Base-by-base conservation (phyloP, 768 basidiomycete species). In the Coprinellus aureogranulatus region DNA sequence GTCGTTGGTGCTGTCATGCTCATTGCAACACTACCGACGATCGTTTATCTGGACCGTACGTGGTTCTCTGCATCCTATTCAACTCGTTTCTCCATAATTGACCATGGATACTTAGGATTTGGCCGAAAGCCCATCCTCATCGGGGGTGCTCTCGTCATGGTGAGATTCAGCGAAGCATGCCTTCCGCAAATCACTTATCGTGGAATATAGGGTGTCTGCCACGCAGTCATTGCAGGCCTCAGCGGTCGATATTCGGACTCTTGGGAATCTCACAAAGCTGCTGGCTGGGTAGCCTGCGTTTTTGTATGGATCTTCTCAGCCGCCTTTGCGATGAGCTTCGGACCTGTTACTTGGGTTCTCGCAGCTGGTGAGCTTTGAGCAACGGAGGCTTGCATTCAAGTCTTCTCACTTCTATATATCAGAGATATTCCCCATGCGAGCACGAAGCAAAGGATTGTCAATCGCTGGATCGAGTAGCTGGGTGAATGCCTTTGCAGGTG, bases 171-270 rank as follows among this genome's bases (percentile, higher is more conserved):
- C 41, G 8, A 8, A 44, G 5, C 41, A 10, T 5, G 14, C 9
- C 14, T 18, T 8, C 6, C 20, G 8, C 16, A 44, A 44, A 44
- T 22, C 20, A n/a, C n/a, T n/a, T n/a, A n/a, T n/a, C n/a, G n/a
- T n/a, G n/a, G n/a, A n/a, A n/a, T n/a, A n/a, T 34, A 52, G 50
- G 50, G 50, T 52, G 20, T 26, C 12, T 52, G 50, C 34, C 50
- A 52, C 22, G 34, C 34, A 30, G 31, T 52, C n/a, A 52, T 52
- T 16, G 50, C 50, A 52, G 50, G 50, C 11, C 50, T 52, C 16
- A 52, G 50, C n/a, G 50, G 31, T n/a, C 34, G 23, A 2, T 52
- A 52, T 23, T 12, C 34, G 20, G 31, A 52, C 22, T 52, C 50
- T n/a, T 52, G 50, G 50, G 20, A 18, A 9, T 37, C 31, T 1